Evolutionary conservation across 2,329 filamentous ascomycete genomes (phyloP), one percentile per base, ranked within the genome.

Genomic region (Fusarium foetens): DNA sequence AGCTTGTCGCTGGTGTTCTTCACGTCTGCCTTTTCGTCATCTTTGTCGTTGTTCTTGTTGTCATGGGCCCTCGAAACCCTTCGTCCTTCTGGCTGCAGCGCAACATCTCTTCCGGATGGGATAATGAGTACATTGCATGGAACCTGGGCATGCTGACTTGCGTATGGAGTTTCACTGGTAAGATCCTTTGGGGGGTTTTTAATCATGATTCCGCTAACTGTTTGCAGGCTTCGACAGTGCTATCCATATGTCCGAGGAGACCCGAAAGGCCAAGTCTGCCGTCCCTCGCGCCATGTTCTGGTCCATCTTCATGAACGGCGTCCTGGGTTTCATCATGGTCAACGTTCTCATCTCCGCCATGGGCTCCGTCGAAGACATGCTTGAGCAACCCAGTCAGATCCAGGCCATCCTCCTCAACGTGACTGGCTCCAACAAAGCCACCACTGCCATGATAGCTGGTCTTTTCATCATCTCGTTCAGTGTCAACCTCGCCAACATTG

Each of bases 261-360:
- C 75, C 2, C 72, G 75, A 33, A 74, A 73, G 19, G 75, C 75
- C 5, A 76, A 76, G 51, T 76, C 74, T 0, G 75, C 75, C 3
- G 74, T 76, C 1, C 75, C 75, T 6, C 51, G 75, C 7, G 75
- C 75, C 23, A 76, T 76, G 75, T 76, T 76, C 57, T 76, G 75
- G 75, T 76, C 74, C n/a, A 76, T 76, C 52, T 75, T 76, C 41
- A 76, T 76, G 74, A 76, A 76, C 13, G 75, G 75, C 11, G 58
- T 70, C 4, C 73, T 76, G 13, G 75, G 74, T 10, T 76, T 76
- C 51, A n/a, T 76, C 48, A 76, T 76, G 74, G 75, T 76, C 13
- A 76, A 76, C 23, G 71, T 76, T 10, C 65, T 76, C 5, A 75
- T 76, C n/a, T 75, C 75, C 2, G 66, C 73, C 4, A 76, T 76